Conservation (phyloP, 1,139 yeast genomes). For the Geotrichum bryndzae region DNA sequence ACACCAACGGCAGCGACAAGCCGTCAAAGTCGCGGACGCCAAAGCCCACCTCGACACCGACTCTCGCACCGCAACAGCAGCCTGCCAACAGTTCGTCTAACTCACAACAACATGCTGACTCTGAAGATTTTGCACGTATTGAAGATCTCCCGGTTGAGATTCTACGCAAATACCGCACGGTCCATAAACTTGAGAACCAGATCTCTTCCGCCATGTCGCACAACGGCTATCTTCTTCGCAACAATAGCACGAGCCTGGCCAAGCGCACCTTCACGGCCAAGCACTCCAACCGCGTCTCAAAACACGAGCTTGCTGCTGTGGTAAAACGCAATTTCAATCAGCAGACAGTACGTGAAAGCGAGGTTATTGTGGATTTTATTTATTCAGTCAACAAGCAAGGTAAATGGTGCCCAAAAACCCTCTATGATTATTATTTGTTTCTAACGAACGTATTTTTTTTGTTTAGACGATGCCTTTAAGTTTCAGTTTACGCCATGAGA, state of each 20-base stretch:
- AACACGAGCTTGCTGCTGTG: slow-evolving; percentile 49
- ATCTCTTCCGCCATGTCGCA: slow-evolving; percentile 50
- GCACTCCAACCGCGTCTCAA: slow-evolving; percentile 43
- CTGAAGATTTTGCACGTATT: slow-evolving; percentile 44
- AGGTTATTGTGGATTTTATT: slow-evolving; percentile 68
- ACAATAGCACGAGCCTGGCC: slow-evolving; percentile 59
- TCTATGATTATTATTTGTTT: not conserved
- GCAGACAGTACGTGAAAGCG: slow-evolving; percentile 66
- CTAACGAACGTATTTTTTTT: not conserved
- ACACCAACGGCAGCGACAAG: not conserved
- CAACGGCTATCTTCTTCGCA: slow-evolving; percentile 55
- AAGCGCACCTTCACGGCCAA: slow-evolving; percentile 47
- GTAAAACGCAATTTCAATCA: slow-evolving; percentile 58
- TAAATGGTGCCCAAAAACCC: slow-evolving; percentile 25
- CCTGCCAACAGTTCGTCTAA: slow-evolving; percentile 16
- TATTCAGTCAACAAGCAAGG: slow-evolving; percentile 68
- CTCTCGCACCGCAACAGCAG: not conserved
- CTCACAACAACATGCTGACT: slow-evolving; percentile 4
- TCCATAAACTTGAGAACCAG: slow-evolving; percentile 38
- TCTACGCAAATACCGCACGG: slow-evolving; percentile 52
- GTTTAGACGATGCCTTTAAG: slow-evolving; percentile 34
- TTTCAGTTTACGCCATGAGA: slow-evolving; percentile 29
- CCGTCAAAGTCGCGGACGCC: slow-evolving; percentile 7
- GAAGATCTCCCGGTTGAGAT: slow-evolving; percentile 47
- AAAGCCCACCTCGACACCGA: slow-evolving; percentile 5